Conservation (phyloP, 495 filamentous ascomycete genomes). For the Chaetomium cochliodes region DNA sequence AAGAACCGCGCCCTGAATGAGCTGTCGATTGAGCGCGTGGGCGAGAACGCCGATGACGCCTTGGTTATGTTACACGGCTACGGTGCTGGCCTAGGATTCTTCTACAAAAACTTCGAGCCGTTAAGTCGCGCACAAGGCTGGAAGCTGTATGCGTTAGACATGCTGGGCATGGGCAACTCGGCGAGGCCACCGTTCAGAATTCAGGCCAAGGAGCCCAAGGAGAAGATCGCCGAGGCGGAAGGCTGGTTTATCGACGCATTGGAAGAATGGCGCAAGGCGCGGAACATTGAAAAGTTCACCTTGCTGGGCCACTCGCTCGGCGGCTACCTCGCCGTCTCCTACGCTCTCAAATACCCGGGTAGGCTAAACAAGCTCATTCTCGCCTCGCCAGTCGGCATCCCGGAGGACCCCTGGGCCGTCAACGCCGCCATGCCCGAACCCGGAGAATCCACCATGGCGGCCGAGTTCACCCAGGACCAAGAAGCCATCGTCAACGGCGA, state of each 20-base stretch:
- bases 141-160: slow-evolving; percentile 87
- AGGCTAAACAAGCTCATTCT: slow-evolving; percentile 93
- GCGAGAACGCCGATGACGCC: slow-evolving; percentile 73
- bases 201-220: slow-evolving; percentile 73
- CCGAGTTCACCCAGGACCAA: slow-evolving; percentile 76
- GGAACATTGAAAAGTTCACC: slow-evolving; percentile 89
- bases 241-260: slow-evolving; percentile 94
- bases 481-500: slow-evolving; percentile 49
- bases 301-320: slow-evolving; percentile 90
- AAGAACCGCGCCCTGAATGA: slow-evolving; percentile 89
- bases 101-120: slow-evolving; percentile 95
- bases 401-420: slow-evolving; percentile 90
- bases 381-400: slow-evolving; percentile 89
- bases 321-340: slow-evolving; percentile 90
- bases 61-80: slow-evolving; percentile 98
- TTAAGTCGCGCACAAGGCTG: slow-evolving; percentile 74
- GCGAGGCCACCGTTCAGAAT: slow-evolving; percentile 80
- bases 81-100: slow-evolving; percentile 92
- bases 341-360: slow-evolving; percentile 93
- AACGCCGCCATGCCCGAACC: slow-evolving; percentile 77
- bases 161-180: slow-evolving; percentile 93
- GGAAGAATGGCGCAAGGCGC: slow-evolving; percentile 89
- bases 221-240: slow-evolving; percentile 86
- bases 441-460: slow-evolving; percentile 62
- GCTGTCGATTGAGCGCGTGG: slow-evolving; percentile 81